These are phyloP conservation scores for Pythium sukuiense DNA, from an alignment of 352 stramenopile species.

Conservation along the genomic window DNA sequence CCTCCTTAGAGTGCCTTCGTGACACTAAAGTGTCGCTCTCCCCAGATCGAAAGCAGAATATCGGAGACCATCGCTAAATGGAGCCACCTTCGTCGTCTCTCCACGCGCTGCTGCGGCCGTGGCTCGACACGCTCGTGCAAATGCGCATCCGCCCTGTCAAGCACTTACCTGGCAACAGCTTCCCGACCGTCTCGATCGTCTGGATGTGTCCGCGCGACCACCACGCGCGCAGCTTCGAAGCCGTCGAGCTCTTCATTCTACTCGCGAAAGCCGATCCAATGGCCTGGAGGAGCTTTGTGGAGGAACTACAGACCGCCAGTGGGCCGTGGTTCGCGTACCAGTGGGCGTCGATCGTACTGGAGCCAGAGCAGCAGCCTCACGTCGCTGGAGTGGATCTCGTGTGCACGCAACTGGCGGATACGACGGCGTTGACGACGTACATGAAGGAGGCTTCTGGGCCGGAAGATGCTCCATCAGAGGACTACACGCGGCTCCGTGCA, in stretches of 20 bases:
- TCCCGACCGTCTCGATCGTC: neutral
- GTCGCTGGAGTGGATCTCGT: conserved; percentile 4
- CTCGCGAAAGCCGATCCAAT: neutral
- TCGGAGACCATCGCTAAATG: neutral
- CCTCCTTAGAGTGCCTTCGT: too few relatives aligned
- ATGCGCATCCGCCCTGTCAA: neutral
- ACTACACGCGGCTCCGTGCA: neutral
- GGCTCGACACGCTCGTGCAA: neutral
- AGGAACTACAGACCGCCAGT: neutral
- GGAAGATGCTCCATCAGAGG: neutral
- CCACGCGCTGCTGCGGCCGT: neutral
- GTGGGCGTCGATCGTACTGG: neutral
- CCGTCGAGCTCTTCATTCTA: conserved; percentile 15
- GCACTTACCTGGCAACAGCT: neutral
- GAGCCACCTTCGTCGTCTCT: neutral
- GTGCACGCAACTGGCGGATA: neutral
- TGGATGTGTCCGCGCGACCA: neutral
- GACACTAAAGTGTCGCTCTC: too few relatives aligned
- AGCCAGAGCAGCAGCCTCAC: neutral
- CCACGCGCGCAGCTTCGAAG: neutral
- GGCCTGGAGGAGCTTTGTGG: neutral
- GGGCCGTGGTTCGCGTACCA: conserved; percentile 2
- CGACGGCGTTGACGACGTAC: neutral
- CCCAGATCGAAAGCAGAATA: neutral
- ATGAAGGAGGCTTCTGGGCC: neutral